Base-by-base conservation (phyloP, 495 filamentous ascomycete species). In the Lasiosphaeria ovina region DNA sequence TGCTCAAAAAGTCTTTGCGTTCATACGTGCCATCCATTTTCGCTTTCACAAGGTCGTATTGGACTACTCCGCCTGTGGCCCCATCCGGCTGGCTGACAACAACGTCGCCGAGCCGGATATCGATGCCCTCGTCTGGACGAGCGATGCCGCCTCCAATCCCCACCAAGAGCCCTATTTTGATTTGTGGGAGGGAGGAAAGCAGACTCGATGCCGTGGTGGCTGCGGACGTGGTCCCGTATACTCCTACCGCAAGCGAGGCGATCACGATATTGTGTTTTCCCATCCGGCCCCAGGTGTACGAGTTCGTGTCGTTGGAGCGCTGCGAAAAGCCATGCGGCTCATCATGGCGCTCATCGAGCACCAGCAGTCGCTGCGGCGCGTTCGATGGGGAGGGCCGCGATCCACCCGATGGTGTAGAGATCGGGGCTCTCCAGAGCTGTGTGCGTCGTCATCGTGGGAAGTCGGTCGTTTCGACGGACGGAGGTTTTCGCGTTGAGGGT, bases 311-410 rank as follows among this genome's bases (percentile, higher is more conserved):
- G 58, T 52, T 77, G 72, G 60, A 34, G 40, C 55, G 53, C 36
- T 33, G 16, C 9, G 35, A 14, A 36, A 64, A 58, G 16, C 48
- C 62, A 3, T 7, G n/a, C 2, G 58, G 54, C 11, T 49, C 34
- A 48, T 79, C 74, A 61, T 85, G 80, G 4, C 84, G 72, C 52
- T 79, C 75, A 61, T 85, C 81, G 6, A 85, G 72, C 68, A 81
- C 72, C 72, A 34, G 72, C 72, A 10, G 34, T 63, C 6, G 79
- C 77, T 6, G 80, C 81, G 11, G 78, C 72, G 4, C 68, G 61
- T 64, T 85, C 80, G 52, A 70, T 66, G 7, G 71, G 65, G 8
- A 85, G 65, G n/a, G 79, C 76, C 59, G 75, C 80, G 44, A 83
- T 74, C 76, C 76, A 80, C 16, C 76, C 80, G 8, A 84, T 69